Evolutionary conservation across 345 rosid genomes (phyloP).

Genomic region (Boechera stricta): DNA sequence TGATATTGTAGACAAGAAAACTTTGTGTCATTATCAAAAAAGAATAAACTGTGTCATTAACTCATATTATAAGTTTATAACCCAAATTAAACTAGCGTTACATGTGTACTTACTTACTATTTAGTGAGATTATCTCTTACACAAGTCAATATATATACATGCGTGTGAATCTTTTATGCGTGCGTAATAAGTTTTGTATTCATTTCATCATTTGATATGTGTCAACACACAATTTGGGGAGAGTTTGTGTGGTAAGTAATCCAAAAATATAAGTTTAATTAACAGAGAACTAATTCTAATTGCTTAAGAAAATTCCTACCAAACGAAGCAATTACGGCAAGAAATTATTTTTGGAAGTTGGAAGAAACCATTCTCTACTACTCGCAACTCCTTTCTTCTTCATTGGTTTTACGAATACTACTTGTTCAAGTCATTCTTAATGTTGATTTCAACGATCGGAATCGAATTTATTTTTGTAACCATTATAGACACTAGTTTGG

Average conservation of each 20-base stretch:
- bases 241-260: conserved; percentile 15
- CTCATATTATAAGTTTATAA: background rate
- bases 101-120: background rate
- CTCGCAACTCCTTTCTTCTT: conserved; percentile 9
- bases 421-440: background rate
- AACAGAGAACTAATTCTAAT: background rate
- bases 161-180: background rate
- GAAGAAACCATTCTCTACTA: conserved; percentile 11
- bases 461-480: too few relatives aligned
- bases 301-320: conserved; percentile 23
- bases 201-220: background rate
- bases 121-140: background rate
- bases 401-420: conserved; percentile 6
- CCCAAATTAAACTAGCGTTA: background rate
- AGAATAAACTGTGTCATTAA: background rate
- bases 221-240: conserved; percentile 19
- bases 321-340: conserved; percentile 7
- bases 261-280: background rate
- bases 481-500: too few relatives aligned
- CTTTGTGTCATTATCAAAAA: background rate
- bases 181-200: background rate
- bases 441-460: too few relatives aligned
- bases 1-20: background rate
- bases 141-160: background rate
- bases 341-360: background rate